A percentile compares a stretch with the other conserved stretches of the same genome.
Evolutionary conservation across 2,329 filamentous ascomycete species (phyloP).

Genomic region (Alternaria conjuncta): DNA sequence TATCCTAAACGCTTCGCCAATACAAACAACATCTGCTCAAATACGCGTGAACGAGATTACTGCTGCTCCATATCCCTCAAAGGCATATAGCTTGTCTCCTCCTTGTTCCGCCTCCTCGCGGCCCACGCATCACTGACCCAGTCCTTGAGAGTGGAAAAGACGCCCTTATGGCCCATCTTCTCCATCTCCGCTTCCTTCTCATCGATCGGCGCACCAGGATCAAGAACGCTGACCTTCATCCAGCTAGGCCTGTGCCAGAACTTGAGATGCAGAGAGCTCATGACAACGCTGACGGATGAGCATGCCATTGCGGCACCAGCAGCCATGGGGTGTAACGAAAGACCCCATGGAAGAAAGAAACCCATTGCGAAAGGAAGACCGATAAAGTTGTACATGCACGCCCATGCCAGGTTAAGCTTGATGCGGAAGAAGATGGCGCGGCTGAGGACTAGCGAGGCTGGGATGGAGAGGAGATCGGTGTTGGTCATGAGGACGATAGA

Average conservation of each 20-base stretch:
- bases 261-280: conserved; percentile 81
- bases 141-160: conserved; percentile 31
- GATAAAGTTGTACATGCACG: conserved; percentile 88
- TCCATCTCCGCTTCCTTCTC: conserved; percentile 37
- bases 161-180: conserved; percentile 24
- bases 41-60: neutral
- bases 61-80: conserved; percentile 51
- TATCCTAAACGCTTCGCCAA: conserved; percentile 18
- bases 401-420: conserved; percentile 91
- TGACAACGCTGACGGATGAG: conserved; percentile 88
- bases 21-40: neutral
- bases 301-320: conserved; percentile 93
- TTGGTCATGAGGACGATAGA: conserved; percentile 95
- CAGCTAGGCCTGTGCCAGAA: conserved; percentile 84
- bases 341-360: conserved; percentile 86
- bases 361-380: conserved; percentile 98
- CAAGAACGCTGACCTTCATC: conserved; percentile 77
- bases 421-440: conserved; percentile 89
- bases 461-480: conserved; percentile 90
- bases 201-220: conserved; percentile 49
- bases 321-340: conserved; percentile 89
- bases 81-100: conserved; percentile 55
- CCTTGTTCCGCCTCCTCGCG: conserved; percentile 47
- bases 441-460: conserved; percentile 81
- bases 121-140: conserved; percentile 40